Evolutionary conservation across 768 basidiomycete species (phyloP), one percentile per base, ranked within the genome.

Genomic region (Postia placenta): DNA sequence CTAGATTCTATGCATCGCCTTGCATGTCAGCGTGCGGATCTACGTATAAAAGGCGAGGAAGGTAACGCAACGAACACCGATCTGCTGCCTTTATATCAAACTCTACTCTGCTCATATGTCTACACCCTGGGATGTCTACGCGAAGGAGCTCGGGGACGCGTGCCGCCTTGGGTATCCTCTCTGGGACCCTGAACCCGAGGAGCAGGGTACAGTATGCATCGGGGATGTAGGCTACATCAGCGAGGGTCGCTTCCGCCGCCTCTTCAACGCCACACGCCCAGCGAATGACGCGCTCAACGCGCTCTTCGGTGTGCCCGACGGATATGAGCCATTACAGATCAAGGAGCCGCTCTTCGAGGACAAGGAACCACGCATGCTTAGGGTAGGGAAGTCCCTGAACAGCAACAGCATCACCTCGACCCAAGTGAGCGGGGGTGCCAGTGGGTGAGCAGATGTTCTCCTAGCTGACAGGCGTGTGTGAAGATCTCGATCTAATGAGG

Each of bases 161-260:
- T n/a, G n/a, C n/a, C 40, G 53, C 2, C 35, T 41, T 20, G 57
- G 57, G 6, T 38, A 48, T 11, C 50, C 55, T 1, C 48, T 59
- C 0, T 59, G 57, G 57, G 39, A 54, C 15, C 57, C 57, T 1
- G 39, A 47, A 37, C 57, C 57, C 2, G 39, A 27, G 7, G 30
- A 49, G 4, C 11, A 42, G 11, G 44, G 52, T 9, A 50, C 52
- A 42, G 48, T 58, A 4, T 43, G 46, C 17, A 47, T 59, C 26
- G 57, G 57, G 2, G 57, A 59, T 25, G 57, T 59, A 3, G 57
- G 57, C 12, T 53, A 40, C 35, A 38, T 59, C 3, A 15, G 26
- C 19, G 25, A 54, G 15, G 57, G 55, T 20, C 50, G 48, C 3
- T 59, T 59, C 50, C 41, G 43, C 22, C 57, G 57, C 5, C 36